Conservation (phyloP, 176 grass and related monocot species). For the Oropetium thomaeum region DNA sequence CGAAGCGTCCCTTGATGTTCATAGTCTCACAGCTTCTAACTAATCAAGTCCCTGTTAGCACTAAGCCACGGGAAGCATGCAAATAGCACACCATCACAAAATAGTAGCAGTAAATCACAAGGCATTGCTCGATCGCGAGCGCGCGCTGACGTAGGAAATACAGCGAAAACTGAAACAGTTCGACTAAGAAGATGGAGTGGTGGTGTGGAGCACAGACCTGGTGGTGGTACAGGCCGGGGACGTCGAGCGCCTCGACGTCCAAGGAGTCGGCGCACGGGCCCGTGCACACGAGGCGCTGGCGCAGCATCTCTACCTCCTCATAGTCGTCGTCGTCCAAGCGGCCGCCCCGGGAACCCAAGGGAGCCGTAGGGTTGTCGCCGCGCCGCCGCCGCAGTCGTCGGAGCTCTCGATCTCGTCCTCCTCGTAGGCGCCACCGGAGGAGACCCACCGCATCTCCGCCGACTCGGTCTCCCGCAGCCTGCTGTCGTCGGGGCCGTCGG, state of each 20-base stretch:
- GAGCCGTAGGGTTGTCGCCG: constrained; percentile 27
- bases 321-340: constrained; percentile 59
- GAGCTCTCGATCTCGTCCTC: constrained; percentile 77
- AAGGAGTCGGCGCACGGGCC: constrained; percentile 83
- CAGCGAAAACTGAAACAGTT: background rate
- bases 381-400: constrained; percentile 34
- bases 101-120: background rate
- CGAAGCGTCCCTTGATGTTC: background rate
- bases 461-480: constrained; percentile 69
- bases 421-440: constrained; percentile 35
- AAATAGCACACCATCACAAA: background rate
- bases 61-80: background rate
- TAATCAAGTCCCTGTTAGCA: background rate
- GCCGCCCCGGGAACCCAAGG: constrained; percentile 30
- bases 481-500: too few relatives aligned
- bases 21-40: background rate
- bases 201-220: background rate
- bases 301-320: constrained; percentile 58
- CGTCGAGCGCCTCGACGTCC: constrained; percentile 86
- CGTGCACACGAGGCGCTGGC: constrained; percentile 77
- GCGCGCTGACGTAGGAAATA: background rate
- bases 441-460: constrained; percentile 77
- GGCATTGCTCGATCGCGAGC: background rate
- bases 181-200: background rate
- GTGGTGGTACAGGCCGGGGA: constrained; percentile 57